phyloP scores from a whole-genome alignment of 176 grass and related monocot species.

The Saccharum spontaneum region DNA sequence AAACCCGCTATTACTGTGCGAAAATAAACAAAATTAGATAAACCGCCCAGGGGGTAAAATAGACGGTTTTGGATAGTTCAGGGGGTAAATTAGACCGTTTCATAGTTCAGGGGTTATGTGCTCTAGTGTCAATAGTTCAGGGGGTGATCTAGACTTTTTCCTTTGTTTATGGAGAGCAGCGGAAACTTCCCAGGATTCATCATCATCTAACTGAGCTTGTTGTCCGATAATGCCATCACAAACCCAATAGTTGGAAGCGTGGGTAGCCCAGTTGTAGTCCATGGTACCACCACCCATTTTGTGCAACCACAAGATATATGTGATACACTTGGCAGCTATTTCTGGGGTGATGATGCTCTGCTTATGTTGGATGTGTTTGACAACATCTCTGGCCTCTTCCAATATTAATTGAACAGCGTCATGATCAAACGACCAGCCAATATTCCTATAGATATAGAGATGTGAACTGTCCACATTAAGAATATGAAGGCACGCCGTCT shows the following conservation, averaged over 20 bases:
- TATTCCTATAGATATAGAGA: neutral
- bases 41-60: too few relatives aligned
- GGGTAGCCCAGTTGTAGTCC: neutral
- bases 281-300: rapidly evolving
- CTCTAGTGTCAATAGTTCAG: too few relatives aligned
- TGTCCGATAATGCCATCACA: constrained; percentile 1
- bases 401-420: neutral
- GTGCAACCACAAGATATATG: neutral
- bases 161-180: neutral
- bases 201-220: neutral
- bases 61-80: too few relatives aligned
- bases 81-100: too few relatives aligned
- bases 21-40: too few relatives aligned
- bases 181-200: neutral
- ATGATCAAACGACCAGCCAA: rapidly evolving
- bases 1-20: too few relatives aligned
- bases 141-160: too few relatives aligned
- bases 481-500: too few relatives aligned
- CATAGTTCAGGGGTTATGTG: too few relatives aligned
- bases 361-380: neutral
- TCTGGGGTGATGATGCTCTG: neutral
- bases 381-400: neutral
- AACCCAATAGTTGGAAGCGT: constrained; percentile 26
- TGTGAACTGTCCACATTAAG: neutral
- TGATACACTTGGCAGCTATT: neutral